These are phyloP conservation scores for Simplicillium sp. DNA, from an alignment of 2,329 filamentous ascomycete species.

Conservation along the genomic window DNA sequence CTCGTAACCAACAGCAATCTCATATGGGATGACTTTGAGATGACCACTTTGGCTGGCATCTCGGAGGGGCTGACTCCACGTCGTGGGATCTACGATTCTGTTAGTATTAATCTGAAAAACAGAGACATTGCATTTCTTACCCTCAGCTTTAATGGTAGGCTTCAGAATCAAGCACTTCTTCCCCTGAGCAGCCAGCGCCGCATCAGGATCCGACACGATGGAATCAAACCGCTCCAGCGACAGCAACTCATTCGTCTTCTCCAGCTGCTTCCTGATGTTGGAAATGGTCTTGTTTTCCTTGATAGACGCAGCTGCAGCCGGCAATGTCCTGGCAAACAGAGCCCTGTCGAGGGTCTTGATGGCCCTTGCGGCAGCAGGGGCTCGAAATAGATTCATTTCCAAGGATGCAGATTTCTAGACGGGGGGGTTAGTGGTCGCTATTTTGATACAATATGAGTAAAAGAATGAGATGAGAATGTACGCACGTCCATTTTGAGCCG, in stretches of 20 bases:
- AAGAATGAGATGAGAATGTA: too few species aligned
- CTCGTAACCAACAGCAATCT: conserved; percentile 69
- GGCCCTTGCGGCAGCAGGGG: conserved; percentile 65
- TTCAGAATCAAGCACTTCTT: conserved; percentile 52
- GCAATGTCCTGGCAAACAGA: conserved; percentile 70
- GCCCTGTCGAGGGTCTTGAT: conserved; percentile 74
- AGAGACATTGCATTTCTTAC: conserved; percentile 21
- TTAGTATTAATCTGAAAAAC: background rate
- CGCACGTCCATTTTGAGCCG: too few species aligned
- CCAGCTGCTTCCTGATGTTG: conserved; percentile 56
- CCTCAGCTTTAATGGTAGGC: conserved; percentile 43
- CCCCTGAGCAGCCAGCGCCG: conserved; percentile 39
- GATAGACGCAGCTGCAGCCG: conserved; percentile 69
- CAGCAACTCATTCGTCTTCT: conserved; percentile 57
- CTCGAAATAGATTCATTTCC: conserved; percentile 57
- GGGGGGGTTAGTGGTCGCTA: too few species aligned
- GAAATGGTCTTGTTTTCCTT: conserved; percentile 68
- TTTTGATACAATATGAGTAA: too few species aligned
- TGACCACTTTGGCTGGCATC: conserved; percentile 61
- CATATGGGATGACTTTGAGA: conserved; percentile 64
- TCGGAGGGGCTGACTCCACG: conserved; percentile 64
- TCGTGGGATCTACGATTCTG: conserved; percentile 39
- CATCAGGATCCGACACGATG: conserved; percentile 54
- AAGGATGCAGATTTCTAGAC: conserved; percentile 9
- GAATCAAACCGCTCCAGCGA: conserved; percentile 51